These are phyloP conservation scores for Monilinia fructicola DNA, from an alignment of 2,329 filamentous ascomycete species.

Conservation along the genomic window DNA sequence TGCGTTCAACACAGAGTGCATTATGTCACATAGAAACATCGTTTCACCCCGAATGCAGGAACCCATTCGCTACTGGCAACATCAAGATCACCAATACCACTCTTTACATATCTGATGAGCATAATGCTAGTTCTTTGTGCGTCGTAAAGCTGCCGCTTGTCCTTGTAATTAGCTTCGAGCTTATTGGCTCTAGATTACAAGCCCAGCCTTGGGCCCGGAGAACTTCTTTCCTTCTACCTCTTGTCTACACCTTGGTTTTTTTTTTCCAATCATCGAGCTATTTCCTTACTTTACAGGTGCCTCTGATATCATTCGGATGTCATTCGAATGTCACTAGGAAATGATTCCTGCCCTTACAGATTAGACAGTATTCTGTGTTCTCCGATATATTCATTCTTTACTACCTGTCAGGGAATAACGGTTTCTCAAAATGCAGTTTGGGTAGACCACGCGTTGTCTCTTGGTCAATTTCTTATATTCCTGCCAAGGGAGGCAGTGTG, in stretches of 20 bases:
- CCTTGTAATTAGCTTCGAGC: background rate
- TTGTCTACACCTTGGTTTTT: background rate
- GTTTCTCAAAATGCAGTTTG: background rate
- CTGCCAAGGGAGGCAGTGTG: background rate
- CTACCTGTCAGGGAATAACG: background rate
- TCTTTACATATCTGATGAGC: background rate
- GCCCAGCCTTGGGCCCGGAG: background rate
- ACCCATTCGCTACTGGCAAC: background rate
- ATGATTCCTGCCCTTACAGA: background rate
- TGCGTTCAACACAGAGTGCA: background rate
- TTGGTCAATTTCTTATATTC: background rate
- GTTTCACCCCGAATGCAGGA: background rate
- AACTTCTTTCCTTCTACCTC: background rate
- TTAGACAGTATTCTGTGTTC: background rate
- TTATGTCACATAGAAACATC: background rate
- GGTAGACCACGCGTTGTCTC: background rate
- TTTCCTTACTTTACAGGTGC: background rate
- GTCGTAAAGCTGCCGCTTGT: background rate
- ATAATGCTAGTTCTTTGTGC: slow-evolving; percentile 1
- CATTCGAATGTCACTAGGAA: background rate
- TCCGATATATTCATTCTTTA: background rate
- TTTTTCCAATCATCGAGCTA: background rate
- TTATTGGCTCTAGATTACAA: background rate
- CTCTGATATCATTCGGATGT: background rate
- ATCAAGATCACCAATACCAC: background rate